phyloP scores from a whole-genome alignment of 2,329 filamentous ascomycete genomes.

The Aciculosporium take region DNA sequence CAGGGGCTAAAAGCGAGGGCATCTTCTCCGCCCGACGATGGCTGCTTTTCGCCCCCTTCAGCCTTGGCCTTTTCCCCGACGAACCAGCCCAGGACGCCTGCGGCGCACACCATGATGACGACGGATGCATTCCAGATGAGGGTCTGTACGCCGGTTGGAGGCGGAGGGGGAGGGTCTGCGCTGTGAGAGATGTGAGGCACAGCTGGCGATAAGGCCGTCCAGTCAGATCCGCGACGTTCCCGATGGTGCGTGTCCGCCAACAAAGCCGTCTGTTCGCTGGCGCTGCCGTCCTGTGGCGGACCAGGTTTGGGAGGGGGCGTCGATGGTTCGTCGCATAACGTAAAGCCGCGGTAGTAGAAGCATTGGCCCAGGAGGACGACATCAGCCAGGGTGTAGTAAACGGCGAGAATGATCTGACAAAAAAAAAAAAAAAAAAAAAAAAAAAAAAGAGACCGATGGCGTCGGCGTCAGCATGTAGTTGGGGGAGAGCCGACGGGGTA shows the following conservation, averaged over 20 bases:
- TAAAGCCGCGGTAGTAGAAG: conserved; percentile 90
- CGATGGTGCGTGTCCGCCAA: conserved; percentile 28
- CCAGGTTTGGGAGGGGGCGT: conserved; percentile 27
- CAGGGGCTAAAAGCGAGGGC: conserved; percentile 54
- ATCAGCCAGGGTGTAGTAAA: conserved; percentile 88
- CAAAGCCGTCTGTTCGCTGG: conserved; percentile 39
- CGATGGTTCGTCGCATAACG: conserved; percentile 39
- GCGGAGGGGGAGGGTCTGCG: conserved; percentile 29
- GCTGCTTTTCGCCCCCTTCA: conserved; percentile 25
- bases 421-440: neutral
- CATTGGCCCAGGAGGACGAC: conserved; percentile 78
- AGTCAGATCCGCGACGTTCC: conserved; percentile 38
- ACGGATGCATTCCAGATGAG: conserved; percentile 61
- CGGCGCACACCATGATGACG: conserved; percentile 67
- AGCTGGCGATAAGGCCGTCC: conserved; percentile 60
- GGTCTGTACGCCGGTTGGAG: conserved; percentile 39
- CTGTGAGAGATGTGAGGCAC: conserved; percentile 54
- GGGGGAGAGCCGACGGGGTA: neutral
- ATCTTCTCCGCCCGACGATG: conserved; percentile 26
- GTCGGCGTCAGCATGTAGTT: neutral
- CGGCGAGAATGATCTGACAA: conserved; percentile 62
- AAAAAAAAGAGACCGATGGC: neutral
- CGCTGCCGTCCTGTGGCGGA: conserved; percentile 19
- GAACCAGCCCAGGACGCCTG: conserved; percentile 78
- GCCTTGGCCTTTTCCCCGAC: conserved; percentile 32